Base-by-base conservation (phyloP, 1,284 basidiomycete species). In the Rhodofomes roseus region DNA sequence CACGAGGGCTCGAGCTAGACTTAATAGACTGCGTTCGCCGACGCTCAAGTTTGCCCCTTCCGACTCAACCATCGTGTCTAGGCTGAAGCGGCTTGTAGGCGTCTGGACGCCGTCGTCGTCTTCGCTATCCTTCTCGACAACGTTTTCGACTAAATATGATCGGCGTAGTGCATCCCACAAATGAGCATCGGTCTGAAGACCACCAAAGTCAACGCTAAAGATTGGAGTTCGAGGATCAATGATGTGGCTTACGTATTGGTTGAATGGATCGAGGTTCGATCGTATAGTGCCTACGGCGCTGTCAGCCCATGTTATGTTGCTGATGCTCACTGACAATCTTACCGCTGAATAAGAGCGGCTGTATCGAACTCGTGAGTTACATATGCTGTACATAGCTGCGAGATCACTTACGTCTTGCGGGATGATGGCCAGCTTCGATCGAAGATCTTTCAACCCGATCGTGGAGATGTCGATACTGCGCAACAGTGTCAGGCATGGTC, bases 1-100 rank as follows among this genome's bases (percentile, higher is more conserved):
- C 16, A 71, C 71, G n/a, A 73, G 58, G 2, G 71, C 71, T 5
- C 71, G 67, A 11, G 71, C 71, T 2, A 73, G 63, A 57, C 71
- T 73, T 25, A 73, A 64, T 34, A 73, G 51, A 55, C 71, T 73
- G 16, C 71, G 66, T 75, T 87, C 84, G 34, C 89, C 87, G 40
- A 89, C 86, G 54, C 86, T 89, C 58, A 96, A 69, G 70, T 96
- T 97, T 23, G 78, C 78, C 27, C 95, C 95, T 70, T 96, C 95
- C 61, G 91, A 89, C 62, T 95, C 92, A 60, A 97, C 85, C 1
- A 83, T 74, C 36, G 84, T 90, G 69, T 96, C 93, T 12, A 96
- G 80, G 22, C 81, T 89, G 76, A 94, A 68, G 1, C 70, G 66
- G 12, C 62, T 65, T 1, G 67, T 70, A 3, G 71, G 70, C 1